A percentile compares a stretch with the other conserved stretches of the same genome.
These are phyloP conservation scores for Porphyrellus cyaneotinctus DNA, from an alignment of 768 basidiomycete species.

Conservation along the genomic window DNA sequence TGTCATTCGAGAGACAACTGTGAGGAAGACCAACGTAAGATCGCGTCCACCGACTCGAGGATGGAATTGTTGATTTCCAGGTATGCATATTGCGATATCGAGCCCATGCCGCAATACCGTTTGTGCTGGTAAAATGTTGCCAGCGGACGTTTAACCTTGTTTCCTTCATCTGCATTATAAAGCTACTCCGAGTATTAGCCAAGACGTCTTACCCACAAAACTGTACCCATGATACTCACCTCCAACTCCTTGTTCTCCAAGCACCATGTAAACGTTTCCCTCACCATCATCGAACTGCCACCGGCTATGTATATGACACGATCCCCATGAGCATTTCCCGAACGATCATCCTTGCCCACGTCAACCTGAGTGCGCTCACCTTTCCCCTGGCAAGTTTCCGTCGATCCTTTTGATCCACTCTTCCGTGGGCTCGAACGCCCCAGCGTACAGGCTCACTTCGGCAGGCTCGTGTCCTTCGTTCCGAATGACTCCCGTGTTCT, in stretches of 20 bases:
- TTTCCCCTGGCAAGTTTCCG: constrained; percentile 11
- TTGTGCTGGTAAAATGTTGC: constrained; percentile 34
- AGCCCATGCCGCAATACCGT: constrained; percentile 32
- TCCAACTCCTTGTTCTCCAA: constrained; percentile 8
- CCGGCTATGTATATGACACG: constrained; percentile 5
- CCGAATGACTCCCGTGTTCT: constrained; percentile 30
- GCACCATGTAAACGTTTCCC: constrained; percentile 22
- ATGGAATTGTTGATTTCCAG: constrained; percentile 34
- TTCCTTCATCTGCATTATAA: constrained; percentile 22
- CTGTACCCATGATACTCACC: neutral
- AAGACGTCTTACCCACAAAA: neutral
- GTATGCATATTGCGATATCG: constrained; percentile 35
- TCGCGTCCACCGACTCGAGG: constrained; percentile 32
- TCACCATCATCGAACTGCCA: constrained; percentile 26
- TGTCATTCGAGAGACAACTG: neutral
- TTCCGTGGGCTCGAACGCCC: constrained; percentile 23
- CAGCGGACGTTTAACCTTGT: constrained; percentile 26
- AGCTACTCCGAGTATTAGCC: constrained; percentile 22
- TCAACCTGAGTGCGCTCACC: constrained; percentile 1
- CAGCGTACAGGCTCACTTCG: constrained; percentile 29
- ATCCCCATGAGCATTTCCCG: neutral
- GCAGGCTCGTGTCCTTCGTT: constrained; percentile 30
- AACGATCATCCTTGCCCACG: neutral
- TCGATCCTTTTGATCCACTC: constrained; percentile 30
- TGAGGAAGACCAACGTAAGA: constrained; percentile 29